Conservation (phyloP, 495 filamentous ascomycete genomes). For the Talaromyces trachyspermus region DNA sequence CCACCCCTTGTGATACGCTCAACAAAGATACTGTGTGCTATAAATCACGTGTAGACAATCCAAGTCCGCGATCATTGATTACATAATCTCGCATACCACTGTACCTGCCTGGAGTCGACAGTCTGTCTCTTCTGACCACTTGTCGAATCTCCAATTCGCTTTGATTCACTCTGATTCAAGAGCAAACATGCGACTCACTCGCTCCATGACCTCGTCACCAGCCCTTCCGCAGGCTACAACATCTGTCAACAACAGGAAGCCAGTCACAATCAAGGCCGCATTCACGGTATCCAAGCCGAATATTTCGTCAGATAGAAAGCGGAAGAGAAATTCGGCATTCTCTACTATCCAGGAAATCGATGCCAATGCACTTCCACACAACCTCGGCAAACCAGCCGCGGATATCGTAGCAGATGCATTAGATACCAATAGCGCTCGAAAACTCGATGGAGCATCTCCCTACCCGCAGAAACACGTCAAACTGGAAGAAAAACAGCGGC, state of each 20-base stretch:
- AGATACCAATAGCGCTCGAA: neutral
- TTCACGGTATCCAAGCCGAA: neutral
- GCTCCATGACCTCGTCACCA: constrained; percentile 4
- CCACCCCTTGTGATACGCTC: too few species aligned
- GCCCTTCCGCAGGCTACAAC: neutral
- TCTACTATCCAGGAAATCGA: constrained; percentile 6
- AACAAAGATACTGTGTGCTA: too few species aligned
- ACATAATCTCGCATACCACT: too few species aligned
- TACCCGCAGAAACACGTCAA: constrained; percentile 4
- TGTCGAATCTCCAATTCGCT: too few species aligned
- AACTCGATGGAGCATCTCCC: neutral
- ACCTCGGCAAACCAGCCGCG: constrained; percentile 21
- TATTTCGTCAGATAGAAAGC: neutral
- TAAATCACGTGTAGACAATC: too few species aligned
- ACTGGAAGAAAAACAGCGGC: neutral
- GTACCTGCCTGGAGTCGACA: too few species aligned
- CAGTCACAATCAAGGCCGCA: neutral
- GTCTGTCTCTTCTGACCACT: too few species aligned
- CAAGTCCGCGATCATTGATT: too few species aligned
- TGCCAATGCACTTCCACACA: constrained; percentile 36
- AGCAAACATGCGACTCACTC: constrained; percentile 3
- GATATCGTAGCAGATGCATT: neutral
- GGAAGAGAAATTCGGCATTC: constrained; percentile 5
- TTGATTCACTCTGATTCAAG: too few species aligned
- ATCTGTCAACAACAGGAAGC: neutral